Base-by-base conservation (phyloP, 2,329 filamentous ascomycete genomes). In the Sarocladiaceae sp. region DNA sequence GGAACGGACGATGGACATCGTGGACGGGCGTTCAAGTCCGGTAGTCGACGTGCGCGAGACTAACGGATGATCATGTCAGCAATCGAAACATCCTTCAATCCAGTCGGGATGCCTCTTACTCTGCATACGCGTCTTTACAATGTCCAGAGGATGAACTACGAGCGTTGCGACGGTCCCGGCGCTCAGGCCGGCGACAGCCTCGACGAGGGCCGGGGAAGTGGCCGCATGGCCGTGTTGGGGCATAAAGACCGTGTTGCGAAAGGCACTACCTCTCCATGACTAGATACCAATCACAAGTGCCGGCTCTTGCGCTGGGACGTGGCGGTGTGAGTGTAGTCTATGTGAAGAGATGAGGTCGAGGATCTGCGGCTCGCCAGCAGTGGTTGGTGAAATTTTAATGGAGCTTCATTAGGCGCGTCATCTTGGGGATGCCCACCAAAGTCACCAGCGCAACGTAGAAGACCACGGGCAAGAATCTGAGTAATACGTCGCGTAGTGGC, bases 91-190 rank as follows among this genome's bases (percentile, higher is more conserved):
- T 6, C n/a, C n/a, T 7, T 11, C 20, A 13, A 13, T n/a, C 6
- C 5, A 26, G 21, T 12, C 15, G 15, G 33, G 21, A 10, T 19
- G 10, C 16, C 31, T 59, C 69, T 47, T 69, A 89, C 87, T 82
- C 69, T 98, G 93, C 60, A 98, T 81, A 51, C 93, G 85, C 49
- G 91, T 97, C 74, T 98, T 98, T 61, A 97, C 82, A 51, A 98
- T 82, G 67, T 98, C 93, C 48, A 98, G 80, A 24, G 93, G 93
- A 61, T 97, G 91, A 43, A 93, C 85, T 46, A 82, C 83, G 40
- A 97, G 74, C 19, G 93, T 97, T 44, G 90, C 85, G 54, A 89
- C 76, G 46, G 88, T 76, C 49, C 93, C 93, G 48, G 93, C 93
- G 51, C 84, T 85, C 64, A 98, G 84, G 55, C 93, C 93, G 49